phyloP scores from a whole-genome alignment of 768 basidiomycete species.

The Hypsizygus marmoreus region DNA sequence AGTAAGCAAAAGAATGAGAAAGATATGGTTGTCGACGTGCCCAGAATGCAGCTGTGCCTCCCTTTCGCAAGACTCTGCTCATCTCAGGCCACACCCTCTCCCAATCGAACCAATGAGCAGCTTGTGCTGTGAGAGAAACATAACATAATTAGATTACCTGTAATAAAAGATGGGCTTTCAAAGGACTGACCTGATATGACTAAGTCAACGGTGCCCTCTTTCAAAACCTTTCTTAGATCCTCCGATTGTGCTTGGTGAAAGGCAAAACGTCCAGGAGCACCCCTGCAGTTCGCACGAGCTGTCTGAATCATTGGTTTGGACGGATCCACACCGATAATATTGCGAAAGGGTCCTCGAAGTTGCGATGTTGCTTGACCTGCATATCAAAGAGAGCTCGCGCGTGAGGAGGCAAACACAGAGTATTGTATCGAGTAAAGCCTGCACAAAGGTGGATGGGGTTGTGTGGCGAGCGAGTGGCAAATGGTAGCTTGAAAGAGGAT shows the following conservation, averaged over 20 bases:
- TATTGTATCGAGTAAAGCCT: background rate
- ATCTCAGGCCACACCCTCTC: conserved; percentile 69
- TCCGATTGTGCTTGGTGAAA: conserved; percentile 51
- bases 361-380: conserved; percentile 71
- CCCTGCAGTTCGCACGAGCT: conserved; percentile 35
- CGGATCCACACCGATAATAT: conserved; percentile 77
- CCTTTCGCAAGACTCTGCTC: conserved; percentile 55
- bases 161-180: background rate
- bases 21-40: conserved; percentile 36
- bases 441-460: background rate
- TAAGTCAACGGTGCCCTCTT: conserved; percentile 59
- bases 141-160: background rate
- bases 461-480: background rate
- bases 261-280: conserved; percentile 18
- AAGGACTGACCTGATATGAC: conserved; percentile 54
- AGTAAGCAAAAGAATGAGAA: background rate
- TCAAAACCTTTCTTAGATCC: conserved; percentile 45
- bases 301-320: conserved; percentile 67
- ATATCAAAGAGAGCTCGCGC: too few relatives aligned
- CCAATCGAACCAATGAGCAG: conserved; percentile 85
- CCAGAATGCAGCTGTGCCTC: conserved; percentile 76
- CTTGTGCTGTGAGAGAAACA: conserved; percentile 53
- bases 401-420: too few relatives aligned
- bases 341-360: conserved; percentile 50
- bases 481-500: background rate